phyloP scores from a whole-genome alignment of 2,329 filamentous ascomycete species.

The Pseudogymnoascus verrucosus region DNA sequence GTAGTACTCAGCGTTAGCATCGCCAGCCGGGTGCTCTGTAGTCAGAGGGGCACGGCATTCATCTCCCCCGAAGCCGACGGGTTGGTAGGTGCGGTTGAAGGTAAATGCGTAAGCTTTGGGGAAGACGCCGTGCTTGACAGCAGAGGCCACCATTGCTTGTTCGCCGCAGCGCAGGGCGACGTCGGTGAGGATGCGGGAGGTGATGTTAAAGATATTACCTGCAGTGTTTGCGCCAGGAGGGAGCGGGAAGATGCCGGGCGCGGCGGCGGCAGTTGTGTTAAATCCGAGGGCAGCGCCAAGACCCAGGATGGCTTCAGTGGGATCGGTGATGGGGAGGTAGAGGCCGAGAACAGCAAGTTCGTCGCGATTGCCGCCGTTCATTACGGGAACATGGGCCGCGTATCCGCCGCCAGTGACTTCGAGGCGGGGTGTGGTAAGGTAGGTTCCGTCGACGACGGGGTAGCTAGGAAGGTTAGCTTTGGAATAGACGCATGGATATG shows the following conservation, averaged over 20 bases:
- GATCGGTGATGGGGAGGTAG: conserved; percentile 17
- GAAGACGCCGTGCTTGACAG: conserved; percentile 21
- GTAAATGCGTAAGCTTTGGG: conserved; percentile 28
- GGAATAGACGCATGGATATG: neutral
- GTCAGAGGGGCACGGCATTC: conserved; percentile 21
- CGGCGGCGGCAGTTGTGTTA: neutral
- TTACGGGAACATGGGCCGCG: conserved; percentile 21
- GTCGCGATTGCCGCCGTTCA: conserved; percentile 28
- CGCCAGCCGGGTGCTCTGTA: conserved; percentile 22
- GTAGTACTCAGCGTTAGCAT: conserved; percentile 28
- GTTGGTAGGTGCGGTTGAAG: conserved; percentile 30
- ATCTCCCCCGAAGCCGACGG: conserved; percentile 11
- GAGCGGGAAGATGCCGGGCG: conserved; percentile 15
- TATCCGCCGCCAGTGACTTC: conserved; percentile 13
- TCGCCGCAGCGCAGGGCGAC: conserved; percentile 24
- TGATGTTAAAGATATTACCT: conserved; percentile 26
- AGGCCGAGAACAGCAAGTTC: conserved; percentile 24
- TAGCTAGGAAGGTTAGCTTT: conserved; percentile 11
- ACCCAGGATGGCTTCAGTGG: conserved; percentile 4
- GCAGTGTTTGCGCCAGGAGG: conserved; percentile 16
- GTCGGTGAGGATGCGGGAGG: conserved; percentile 25
- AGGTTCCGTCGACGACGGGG: conserved; percentile 25
- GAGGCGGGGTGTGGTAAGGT: conserved; percentile 20
- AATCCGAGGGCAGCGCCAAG: neutral
- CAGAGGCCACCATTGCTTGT: conserved; percentile 25